A percentile compares a stretch with the other conserved stretches of the same genome.
These are phyloP conservation scores for Aquilaria malaccensis DNA, from an alignment of 345 rosid species.

Conservation along the genomic window DNA sequence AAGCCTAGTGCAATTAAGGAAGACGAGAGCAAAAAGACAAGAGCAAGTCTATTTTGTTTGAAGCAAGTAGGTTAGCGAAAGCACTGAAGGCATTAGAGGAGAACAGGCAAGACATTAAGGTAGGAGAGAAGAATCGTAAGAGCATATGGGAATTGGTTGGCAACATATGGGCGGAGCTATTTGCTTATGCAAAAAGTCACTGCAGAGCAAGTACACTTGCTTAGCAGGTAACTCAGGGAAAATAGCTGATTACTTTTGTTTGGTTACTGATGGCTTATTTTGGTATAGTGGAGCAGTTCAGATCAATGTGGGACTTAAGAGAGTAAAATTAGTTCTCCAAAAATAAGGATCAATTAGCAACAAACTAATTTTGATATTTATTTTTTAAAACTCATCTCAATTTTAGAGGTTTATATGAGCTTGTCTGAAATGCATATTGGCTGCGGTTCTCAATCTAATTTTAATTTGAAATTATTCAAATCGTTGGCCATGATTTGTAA, in stretches of 20 bases:
- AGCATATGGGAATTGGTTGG: slow-evolving; percentile 47
- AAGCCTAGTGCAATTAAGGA: slow-evolving; percentile 40
- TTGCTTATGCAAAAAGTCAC: slow-evolving; percentile 49
- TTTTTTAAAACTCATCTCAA: no score
- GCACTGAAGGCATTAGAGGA: slow-evolving; percentile 24
- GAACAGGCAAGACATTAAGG: no score
- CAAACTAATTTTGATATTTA: no score
- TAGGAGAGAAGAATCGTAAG: background rate
- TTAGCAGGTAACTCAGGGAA: slow-evolving; percentile 54
- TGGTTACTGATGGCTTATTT: slow-evolving; percentile 79
- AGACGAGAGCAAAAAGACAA: slow-evolving; percentile 51
- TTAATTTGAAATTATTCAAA: no score
- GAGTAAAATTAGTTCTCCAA: slow-evolving; percentile 42
- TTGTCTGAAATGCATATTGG: no score
- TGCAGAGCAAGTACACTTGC: slow-evolving; percentile 50
- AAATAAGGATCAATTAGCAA: slow-evolving; percentile 14
- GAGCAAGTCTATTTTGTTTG: slow-evolving; percentile 59
- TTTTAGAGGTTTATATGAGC: no score
- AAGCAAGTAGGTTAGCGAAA: slow-evolving; percentile 51
- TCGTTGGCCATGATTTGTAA: no score
- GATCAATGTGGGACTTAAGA: slow-evolving; percentile 43
- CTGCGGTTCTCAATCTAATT: no score
- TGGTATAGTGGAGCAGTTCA: slow-evolving; percentile 52
- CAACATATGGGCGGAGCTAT: slow-evolving; percentile 57
- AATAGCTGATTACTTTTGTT: slow-evolving; percentile 50